Conservation (phyloP, 2,329 filamentous ascomycete species). For the Sporothrix globosa region DNA sequence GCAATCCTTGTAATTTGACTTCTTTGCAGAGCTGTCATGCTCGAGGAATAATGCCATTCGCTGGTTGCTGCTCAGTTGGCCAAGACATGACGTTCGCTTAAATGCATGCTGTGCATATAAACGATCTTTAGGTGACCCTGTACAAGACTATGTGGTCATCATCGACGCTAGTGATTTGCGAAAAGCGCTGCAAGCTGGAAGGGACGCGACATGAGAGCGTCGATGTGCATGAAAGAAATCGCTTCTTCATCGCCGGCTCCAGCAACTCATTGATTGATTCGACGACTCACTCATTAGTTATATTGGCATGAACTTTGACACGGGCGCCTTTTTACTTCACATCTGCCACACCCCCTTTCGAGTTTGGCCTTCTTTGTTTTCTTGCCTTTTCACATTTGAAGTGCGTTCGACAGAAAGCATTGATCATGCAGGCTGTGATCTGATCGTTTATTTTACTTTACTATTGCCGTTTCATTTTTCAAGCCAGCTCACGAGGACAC, state of each 20-base stretch:
- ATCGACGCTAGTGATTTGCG: constrained; percentile 3
- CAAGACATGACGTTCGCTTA: constrained; percentile 21
- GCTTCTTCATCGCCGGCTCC: background rate
- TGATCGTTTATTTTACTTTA: background rate
- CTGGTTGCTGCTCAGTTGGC: constrained; percentile 17
- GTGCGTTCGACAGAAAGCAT: background rate
- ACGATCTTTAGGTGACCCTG: no score
- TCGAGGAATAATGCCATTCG: background rate
- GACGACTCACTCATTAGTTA: background rate
- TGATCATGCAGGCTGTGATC: background rate
- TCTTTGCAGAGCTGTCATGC: background rate
- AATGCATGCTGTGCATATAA: background rate
- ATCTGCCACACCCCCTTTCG: background rate
- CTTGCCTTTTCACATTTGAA: background rate
- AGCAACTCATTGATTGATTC: background rate
- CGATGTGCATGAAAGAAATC: background rate
- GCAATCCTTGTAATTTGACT: background rate
- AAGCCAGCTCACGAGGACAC: background rate
- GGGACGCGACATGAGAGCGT: background rate
- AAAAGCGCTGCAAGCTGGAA: background rate
- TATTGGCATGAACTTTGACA: background rate
- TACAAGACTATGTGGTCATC: background rate
- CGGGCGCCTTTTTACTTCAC: background rate
- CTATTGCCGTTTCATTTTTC: background rate
- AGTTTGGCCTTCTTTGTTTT: background rate